Evolutionary conservation across 2,329 filamentous ascomycete species (phyloP).

Genomic region (Colletotrichum tanaceti): DNA sequence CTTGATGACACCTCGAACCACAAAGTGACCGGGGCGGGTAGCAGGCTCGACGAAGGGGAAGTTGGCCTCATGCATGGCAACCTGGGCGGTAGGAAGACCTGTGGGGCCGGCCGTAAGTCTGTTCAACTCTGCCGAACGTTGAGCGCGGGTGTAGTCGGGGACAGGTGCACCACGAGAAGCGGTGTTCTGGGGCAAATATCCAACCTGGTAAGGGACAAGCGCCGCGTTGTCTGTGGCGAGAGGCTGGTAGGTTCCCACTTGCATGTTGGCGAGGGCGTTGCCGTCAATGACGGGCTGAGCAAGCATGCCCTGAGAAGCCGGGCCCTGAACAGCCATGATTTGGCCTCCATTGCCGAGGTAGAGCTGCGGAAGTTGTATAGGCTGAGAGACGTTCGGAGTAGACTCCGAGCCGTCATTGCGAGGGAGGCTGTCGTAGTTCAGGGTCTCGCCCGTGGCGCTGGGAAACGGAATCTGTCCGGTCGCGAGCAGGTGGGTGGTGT

Average conservation of each 20-base stretch:
- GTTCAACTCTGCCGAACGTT: slow-evolving; percentile 54
- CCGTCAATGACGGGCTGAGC: neutral
- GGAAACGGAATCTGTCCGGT: slow-evolving; percentile 15
- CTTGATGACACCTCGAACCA: slow-evolving; percentile 58
- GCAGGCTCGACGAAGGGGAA: slow-evolving; percentile 61
- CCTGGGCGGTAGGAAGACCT: slow-evolving; percentile 50
- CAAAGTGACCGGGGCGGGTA: slow-evolving; percentile 41
- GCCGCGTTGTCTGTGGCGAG: slow-evolving; percentile 3
- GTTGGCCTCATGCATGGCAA: slow-evolving; percentile 52
- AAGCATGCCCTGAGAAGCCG: neutral
- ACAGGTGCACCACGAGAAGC: slow-evolving; percentile 11
- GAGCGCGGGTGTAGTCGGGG: slow-evolving; percentile 42
- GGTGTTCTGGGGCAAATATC: slow-evolving; percentile 1
- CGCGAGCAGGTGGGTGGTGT: slow-evolving; percentile 22
- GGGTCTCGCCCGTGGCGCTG: neutral
- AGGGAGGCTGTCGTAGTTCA: slow-evolving; percentile 13
- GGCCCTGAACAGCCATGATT: neutral
- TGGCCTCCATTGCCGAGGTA: neutral
- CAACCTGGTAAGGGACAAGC: slow-evolving; percentile 29
- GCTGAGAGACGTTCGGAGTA: neutral
- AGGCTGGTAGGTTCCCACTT: slow-evolving; percentile 9
- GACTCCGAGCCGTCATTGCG: neutral
- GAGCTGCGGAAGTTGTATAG: slow-evolving; percentile 1
- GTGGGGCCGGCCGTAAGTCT: slow-evolving; percentile 49
- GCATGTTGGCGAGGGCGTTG: neutral